Evolutionary conservation across 805 yeast genomes (phyloP).

Genomic region (Lachancea quebecensis): DNA sequence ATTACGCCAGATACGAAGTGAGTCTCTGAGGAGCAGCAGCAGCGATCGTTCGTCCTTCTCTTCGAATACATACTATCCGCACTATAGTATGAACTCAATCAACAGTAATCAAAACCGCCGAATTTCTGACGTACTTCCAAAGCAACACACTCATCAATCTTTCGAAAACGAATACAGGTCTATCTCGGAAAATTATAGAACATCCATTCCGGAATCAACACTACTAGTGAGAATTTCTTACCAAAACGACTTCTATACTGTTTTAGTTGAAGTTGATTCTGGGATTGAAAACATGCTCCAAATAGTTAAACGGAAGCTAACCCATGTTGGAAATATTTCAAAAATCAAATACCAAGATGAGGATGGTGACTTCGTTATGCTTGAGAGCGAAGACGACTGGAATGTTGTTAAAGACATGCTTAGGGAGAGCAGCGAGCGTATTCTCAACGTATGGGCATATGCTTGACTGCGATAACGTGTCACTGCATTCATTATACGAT

Average conservation of each 20-base stretch:
- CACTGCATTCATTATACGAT: background rate
- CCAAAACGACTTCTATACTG: slow-evolving; percentile 50
- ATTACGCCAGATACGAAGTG: slow-evolving; percentile 29
- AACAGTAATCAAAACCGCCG: slow-evolving; percentile 21
- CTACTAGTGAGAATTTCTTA: slow-evolving; percentile 37
- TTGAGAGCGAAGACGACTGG: slow-evolving; percentile 87
- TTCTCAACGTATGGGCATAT: slow-evolving; percentile 37
- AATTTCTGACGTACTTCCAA: slow-evolving; percentile 26
- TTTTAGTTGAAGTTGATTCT: slow-evolving; percentile 52
- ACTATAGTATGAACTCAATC: slow-evolving; percentile 25
- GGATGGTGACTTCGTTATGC: slow-evolving; percentile 87
- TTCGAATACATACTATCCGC: slow-evolving; percentile 18
- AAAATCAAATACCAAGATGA: slow-evolving; percentile 83
- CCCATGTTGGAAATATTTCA: slow-evolving; percentile 43
- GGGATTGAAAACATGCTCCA: slow-evolving; percentile 46
- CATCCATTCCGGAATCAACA: slow-evolving; percentile 33
- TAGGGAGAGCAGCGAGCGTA: slow-evolving; percentile 43
- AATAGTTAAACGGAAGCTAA: slow-evolving; percentile 51
- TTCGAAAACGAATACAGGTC: slow-evolving; percentile 33
- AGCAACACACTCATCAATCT: slow-evolving; percentile 16
- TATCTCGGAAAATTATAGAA: slow-evolving; percentile 36
- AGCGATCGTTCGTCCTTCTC: slow-evolving; percentile 22
- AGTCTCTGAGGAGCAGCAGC: slow-evolving; percentile 29
- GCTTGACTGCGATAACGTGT: slow-evolving; percentile 12
- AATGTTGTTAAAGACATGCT: slow-evolving; percentile 70